These are phyloP conservation scores for Trichoderma sp. DNA, from an alignment of 2,329 filamentous ascomycete genomes.

Conservation along the genomic window DNA sequence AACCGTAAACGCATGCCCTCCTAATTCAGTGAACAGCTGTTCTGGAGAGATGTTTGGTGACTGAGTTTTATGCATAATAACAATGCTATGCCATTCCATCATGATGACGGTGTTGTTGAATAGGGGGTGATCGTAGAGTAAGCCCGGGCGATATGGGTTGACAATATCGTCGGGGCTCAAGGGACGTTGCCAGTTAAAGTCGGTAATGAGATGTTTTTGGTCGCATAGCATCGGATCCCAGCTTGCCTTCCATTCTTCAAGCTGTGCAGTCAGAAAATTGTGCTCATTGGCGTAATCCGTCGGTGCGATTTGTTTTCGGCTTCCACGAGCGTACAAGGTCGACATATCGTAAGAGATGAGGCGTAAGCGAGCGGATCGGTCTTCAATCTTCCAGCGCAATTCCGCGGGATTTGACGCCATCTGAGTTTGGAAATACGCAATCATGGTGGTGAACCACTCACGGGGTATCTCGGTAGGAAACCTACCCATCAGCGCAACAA, in stretches of 20 bases:
- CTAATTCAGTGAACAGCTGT: conserved; percentile 52
- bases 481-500: conserved; percentile 78
- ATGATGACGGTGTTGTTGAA: conserved; percentile 72
- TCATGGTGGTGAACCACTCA: conserved; percentile 71
- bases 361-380: conserved; percentile 63
- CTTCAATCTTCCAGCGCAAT: conserved; percentile 64
- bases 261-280: conserved; percentile 45
- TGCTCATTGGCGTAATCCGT: conserved; percentile 66
- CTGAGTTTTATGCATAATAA: conserved; percentile 78
- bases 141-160: conserved; percentile 66
- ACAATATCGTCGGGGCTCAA: conserved; percentile 64
- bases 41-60: conserved; percentile 56
- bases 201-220: conserved; percentile 58
- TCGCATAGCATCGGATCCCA: conserved; percentile 63
- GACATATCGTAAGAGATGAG: conserved; percentile 79
- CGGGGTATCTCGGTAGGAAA: conserved; percentile 69
- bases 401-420: conserved; percentile 58
- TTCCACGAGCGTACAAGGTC: conserved; percentile 67
- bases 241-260: conserved; percentile 50
- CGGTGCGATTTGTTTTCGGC: conserved; percentile 59
- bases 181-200: conserved; percentile 55
- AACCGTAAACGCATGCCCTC: conserved; percentile 62
- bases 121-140: conserved; percentile 67
- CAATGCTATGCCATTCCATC: conserved; percentile 75
- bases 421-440: conserved; percentile 61